These are phyloP conservation scores for Stagonosporopsis rhizophila DNA, from an alignment of 2,329 filamentous ascomycete genomes.

Conservation along the genomic window DNA sequence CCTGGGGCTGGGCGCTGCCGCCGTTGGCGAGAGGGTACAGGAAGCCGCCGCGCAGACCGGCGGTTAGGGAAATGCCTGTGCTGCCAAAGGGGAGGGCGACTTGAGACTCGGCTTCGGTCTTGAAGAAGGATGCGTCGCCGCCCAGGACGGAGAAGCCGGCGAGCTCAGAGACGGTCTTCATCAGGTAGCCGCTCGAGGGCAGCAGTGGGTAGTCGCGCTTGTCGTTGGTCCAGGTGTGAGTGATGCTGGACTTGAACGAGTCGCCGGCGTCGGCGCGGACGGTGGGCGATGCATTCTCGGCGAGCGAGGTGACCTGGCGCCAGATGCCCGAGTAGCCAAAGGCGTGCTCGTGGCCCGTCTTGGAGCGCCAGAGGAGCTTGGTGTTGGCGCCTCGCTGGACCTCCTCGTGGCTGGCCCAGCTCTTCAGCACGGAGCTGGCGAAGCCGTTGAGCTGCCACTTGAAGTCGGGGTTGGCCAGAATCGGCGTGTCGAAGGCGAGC, in stretches of 20 bases:
- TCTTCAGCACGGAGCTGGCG: slow-evolving; percentile 84
- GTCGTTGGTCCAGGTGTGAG: slow-evolving; percentile 82
- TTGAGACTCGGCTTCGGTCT: slow-evolving; percentile 84
- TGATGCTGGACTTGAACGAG: slow-evolving; percentile 85
- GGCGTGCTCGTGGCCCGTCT: slow-evolving; percentile 73
- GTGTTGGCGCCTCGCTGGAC: slow-evolving; percentile 77
- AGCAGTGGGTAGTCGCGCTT: slow-evolving; percentile 84
- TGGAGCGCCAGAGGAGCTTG: slow-evolving; percentile 76
- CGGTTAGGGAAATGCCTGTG: slow-evolving; percentile 82
- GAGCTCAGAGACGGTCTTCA: slow-evolving; percentile 81
- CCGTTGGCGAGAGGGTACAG: slow-evolving; percentile 80
- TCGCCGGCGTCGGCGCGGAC: slow-evolving; percentile 88
- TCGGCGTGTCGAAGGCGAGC: slow-evolving; percentile 80
- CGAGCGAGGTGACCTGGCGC: slow-evolving; percentile 86
- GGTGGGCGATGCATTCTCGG: slow-evolving; percentile 76
- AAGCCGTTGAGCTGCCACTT: slow-evolving; percentile 80
- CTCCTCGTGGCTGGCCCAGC: slow-evolving; percentile 95
- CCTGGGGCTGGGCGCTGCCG: slow-evolving; percentile 60
- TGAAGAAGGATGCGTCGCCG: slow-evolving; percentile 93
- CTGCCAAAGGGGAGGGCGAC: slow-evolving; percentile 76
- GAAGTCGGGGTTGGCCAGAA: slow-evolving; percentile 83
- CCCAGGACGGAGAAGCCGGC: slow-evolving; percentile 83
- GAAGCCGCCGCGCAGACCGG: slow-evolving; percentile 79
- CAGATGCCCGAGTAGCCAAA: slow-evolving; percentile 82
- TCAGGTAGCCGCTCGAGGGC: slow-evolving; percentile 79